phyloP scores from a whole-genome alignment of 2,329 filamentous ascomycete genomes.

The Aspergillus ochraceoroseus region DNA sequence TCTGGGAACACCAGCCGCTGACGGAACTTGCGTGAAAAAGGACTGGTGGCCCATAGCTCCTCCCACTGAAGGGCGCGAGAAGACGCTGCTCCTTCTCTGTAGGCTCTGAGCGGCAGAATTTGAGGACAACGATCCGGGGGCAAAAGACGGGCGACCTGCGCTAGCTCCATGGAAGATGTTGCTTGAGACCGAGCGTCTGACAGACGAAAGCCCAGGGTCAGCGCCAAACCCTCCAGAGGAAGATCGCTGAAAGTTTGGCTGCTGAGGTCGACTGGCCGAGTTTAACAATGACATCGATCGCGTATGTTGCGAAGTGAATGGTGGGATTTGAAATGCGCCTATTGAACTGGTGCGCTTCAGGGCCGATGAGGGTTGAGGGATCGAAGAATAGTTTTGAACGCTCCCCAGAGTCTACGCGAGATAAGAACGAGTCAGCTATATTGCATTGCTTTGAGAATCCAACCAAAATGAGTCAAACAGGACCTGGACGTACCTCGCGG shows the following conservation, averaged over 20 bases:
- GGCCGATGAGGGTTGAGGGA: constrained; percentile 86
- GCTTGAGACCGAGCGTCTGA: constrained; percentile 73
- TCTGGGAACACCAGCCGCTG: constrained; percentile 72
- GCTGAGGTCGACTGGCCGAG: constrained; percentile 73
- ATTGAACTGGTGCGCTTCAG: constrained; percentile 88
- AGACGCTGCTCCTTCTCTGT: constrained; percentile 73
- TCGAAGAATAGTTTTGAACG: constrained; percentile 73
- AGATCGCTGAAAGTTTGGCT: constrained; percentile 81
- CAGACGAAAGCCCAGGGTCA: constrained; percentile 75
- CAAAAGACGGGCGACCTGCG: constrained; percentile 66
- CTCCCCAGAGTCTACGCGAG: constrained; percentile 66
- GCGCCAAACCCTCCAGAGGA: constrained; percentile 69
- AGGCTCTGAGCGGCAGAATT: constrained; percentile 52
- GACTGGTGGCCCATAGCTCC: constrained; percentile 75
- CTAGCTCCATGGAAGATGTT: constrained; percentile 55
- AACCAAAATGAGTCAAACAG: neutral
- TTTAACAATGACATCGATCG: constrained; percentile 86
- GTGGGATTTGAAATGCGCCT: constrained; percentile 59
- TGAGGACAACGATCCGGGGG: constrained; percentile 54
- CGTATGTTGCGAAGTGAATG: constrained; percentile 65
- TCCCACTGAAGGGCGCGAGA: constrained; percentile 64
- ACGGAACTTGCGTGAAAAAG: constrained; percentile 86
- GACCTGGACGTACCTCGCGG: constrained; percentile 64
- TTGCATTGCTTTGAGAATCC: no score
- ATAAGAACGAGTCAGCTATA: constrained; percentile 16